phyloP scores from a whole-genome alignment of 306 rosid genomes.

The cucumber (Cucumis sativus) region Cucumber_9930_V3 NC_026661.2:11584501-11585000 shows the following conservation, averaged over 20 bases:
- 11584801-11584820: constrained; percentile 38
- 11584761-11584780: constrained; percentile 68
- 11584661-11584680: neutral
- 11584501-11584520: constrained; percentile 19
- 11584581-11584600: neutral
- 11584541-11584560: constrained; percentile 42
- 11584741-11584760: constrained; percentile 54
- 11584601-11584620: neutral
- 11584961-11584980: constrained; percentile 36
- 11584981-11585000: constrained; percentile 20
- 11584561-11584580: constrained; percentile 27
- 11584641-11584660: neutral
- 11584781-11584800: constrained; percentile 44
- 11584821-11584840: neutral
- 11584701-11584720: neutral
- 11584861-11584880: neutral
- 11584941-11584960: constrained; percentile 31
- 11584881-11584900: constrained; percentile 39
- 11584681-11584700: neutral
- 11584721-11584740: neutral
- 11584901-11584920: constrained; percentile 29
- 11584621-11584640: neutral
- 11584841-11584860: neutral
- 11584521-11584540: constrained; percentile 53
- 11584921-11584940: constrained; percentile 22